These are phyloP conservation scores for Aspergillus ustus DNA, from an alignment of 2,329 filamentous ascomycete species.

Conservation along the genomic window DNA sequence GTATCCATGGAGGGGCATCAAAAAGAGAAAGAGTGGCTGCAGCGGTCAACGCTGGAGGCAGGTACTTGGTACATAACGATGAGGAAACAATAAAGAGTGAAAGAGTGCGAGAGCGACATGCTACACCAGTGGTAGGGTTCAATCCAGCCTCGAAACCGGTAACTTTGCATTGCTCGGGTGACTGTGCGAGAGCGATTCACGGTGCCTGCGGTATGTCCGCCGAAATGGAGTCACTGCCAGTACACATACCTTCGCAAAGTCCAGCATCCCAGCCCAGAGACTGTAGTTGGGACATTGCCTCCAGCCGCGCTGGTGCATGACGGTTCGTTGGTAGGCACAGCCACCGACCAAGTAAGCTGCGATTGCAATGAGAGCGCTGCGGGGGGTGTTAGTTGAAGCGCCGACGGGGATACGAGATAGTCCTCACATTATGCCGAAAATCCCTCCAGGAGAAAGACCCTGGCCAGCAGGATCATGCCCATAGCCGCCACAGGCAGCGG, in stretches of 20 bases:
- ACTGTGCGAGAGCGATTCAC: conserved; percentile 27
- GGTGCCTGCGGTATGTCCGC: conserved; percentile 32
- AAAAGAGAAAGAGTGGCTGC: background rate
- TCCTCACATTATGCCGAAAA: conserved; percentile 85
- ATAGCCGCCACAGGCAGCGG: conserved; percentile 78
- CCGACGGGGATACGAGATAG: background rate
- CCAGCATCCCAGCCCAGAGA: conserved; percentile 86
- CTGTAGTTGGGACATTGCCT: conserved; percentile 92
- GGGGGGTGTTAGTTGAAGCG: background rate
- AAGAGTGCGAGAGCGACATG: conserved; percentile 14
- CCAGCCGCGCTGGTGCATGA: conserved; percentile 94
- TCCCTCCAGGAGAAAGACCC: conserved; percentile 69
- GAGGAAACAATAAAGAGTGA: conserved; percentile 19
- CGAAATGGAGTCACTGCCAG: conserved; percentile 44
- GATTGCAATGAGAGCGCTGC: conserved; percentile 67
- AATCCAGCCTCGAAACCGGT: conserved; percentile 43
- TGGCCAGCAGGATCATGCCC: conserved; percentile 56
- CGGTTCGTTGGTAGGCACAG: conserved; percentile 92
- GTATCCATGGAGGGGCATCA: background rate
- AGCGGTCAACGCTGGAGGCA: background rate
- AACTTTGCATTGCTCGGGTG: conserved; percentile 30
- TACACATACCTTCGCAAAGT: conserved; percentile 76
- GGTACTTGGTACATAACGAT: conserved; percentile 5
- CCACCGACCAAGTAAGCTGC: conserved; percentile 90
- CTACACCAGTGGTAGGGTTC: conserved; percentile 30